Conservation (phyloP, 1,139 yeast species). For the Meyerozyma sp. region DNA sequence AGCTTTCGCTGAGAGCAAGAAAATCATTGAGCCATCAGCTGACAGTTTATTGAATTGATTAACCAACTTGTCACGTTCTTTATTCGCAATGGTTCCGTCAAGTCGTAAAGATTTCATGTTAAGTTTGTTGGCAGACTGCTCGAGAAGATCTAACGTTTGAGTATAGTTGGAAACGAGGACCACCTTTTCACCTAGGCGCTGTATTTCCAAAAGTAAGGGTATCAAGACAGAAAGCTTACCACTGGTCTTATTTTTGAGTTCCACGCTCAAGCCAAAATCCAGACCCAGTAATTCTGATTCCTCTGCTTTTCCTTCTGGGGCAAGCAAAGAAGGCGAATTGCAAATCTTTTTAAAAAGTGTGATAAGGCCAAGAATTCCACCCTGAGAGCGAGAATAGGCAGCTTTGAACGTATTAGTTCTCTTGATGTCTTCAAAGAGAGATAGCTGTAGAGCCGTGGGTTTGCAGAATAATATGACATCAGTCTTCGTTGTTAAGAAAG, state of each 20-base stretch:
- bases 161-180: conserved; percentile 89
- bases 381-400: conserved; percentile 18
- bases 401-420: conserved; percentile 34
- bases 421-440: conserved; percentile 48
- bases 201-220: conserved; percentile 43
- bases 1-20: conserved; percentile 80
- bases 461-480: conserved; percentile 77
- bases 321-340: conserved; percentile 67
- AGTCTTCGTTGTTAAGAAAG: conserved; percentile 69
- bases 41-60: conserved; percentile 57
- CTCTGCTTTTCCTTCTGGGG: conserved; percentile 4
- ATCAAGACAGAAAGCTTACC: conserved; percentile 58
- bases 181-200: conserved; percentile 55
- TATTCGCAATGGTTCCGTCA: conserved; percentile 80
- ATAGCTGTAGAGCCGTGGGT: conserved; percentile 61
- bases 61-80: conserved; percentile 60
- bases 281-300: conserved; percentile 2
- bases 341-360: conserved; percentile 76
- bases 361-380: conserved; percentile 53
- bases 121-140: conserved; percentile 46
- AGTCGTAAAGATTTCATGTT: conserved; percentile 55
- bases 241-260: conserved; percentile 25
- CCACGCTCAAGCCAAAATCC: conserved; percentile 3
- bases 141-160: conserved; percentile 76
- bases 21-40: conserved; percentile 47